Conservation (phyloP, 108 stramenopile genomes). For the Cyclotella atomus region DNA sequence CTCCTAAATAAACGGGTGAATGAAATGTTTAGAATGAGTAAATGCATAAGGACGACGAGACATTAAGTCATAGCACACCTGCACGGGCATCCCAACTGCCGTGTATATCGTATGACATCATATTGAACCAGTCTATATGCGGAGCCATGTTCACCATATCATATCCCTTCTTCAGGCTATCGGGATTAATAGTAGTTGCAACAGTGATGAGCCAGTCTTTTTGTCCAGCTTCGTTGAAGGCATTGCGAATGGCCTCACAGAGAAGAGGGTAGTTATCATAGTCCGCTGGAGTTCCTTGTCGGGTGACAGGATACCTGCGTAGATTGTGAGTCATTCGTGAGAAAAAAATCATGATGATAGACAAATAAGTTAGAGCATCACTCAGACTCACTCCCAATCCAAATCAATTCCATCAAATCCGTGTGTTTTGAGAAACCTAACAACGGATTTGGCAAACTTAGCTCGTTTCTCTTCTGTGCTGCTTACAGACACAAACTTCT, state of each 20-base stretch:
- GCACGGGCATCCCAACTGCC: conserved; percentile 33
- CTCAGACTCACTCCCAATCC: conserved; percentile 15
- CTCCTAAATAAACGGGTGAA: too few species aligned
- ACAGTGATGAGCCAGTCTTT: conserved; percentile 38
- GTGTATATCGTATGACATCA: conserved; percentile 46
- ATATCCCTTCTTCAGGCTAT: conserved; percentile 25
- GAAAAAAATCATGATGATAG: neutral
- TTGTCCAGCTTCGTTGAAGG: conserved; percentile 30
- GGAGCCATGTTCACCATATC: conserved; percentile 31
- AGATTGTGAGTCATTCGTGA: neutral
- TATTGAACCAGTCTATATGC: conserved; percentile 42
- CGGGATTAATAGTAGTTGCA: conserved; percentile 27
- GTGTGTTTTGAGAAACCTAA: conserved; percentile 14
- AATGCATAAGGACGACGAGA: too few species aligned
- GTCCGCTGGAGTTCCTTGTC: conserved; percentile 33
- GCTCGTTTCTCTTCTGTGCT: conserved; percentile 23
- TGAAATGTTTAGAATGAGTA: too few species aligned
- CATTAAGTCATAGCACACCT: too few species aligned
- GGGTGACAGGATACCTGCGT: conserved; percentile 26
- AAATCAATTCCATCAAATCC: conserved; percentile 48
- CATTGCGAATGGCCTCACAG: conserved; percentile 25
- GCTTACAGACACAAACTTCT: conserved; percentile 12
- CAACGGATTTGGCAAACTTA: conserved; percentile 35
- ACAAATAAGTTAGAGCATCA: too few species aligned
- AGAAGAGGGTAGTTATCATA: conserved; percentile 42